Conservation (phyloP, 1,284 basidiomycete genomes). For the Agaricales sp. region DNA sequence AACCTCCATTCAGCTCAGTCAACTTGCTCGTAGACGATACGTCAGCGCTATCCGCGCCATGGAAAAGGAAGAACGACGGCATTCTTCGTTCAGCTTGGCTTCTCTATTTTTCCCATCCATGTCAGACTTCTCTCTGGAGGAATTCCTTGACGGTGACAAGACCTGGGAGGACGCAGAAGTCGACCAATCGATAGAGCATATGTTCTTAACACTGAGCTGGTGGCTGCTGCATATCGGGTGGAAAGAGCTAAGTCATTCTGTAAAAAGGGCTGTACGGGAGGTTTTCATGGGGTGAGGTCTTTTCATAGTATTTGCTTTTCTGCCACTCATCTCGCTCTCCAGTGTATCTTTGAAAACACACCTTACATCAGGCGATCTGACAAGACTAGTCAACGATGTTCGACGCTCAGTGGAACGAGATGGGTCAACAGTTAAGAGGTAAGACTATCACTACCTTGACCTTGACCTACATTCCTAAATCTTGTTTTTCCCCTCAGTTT, state of each 20-base stretch:
- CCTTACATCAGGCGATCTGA: conserved; percentile 57
- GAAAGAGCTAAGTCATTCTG: conserved; percentile 65
- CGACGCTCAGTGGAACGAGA: conserved; percentile 67
- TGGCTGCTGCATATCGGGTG: conserved; percentile 88
- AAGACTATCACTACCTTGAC: not conserved
- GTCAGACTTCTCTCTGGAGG: conserved; percentile 13
- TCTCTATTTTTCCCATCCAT: conserved; percentile 26
- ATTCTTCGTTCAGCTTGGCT: conserved; percentile 33
- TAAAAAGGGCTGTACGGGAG: conserved; percentile 66
- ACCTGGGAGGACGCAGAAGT: conserved; percentile 18
- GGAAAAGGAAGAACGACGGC: conserved; percentile 48
- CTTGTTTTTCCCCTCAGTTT: not conserved
- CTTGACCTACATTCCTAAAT: not conserved
- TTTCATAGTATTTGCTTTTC: conserved; percentile 6
- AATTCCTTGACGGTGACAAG: conserved; percentile 14
- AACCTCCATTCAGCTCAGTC: conserved; percentile 73
- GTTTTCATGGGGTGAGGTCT: conserved; percentile 64
- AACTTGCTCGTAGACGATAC: conserved; percentile 79
- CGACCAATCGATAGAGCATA: conserved; percentile 48
- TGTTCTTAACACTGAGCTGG: conserved; percentile 82
- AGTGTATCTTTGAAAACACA: conserved; percentile 76
- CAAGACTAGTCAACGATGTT: conserved; percentile 58
- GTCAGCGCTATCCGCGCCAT: conserved; percentile 58
- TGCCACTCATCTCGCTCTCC: conserved; percentile 4
- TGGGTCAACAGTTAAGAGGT: not conserved